These are phyloP conservation scores for Chlorencoelia australis DNA, from an alignment of 2,329 filamentous ascomycete genomes.

Conservation along the genomic window DNA sequence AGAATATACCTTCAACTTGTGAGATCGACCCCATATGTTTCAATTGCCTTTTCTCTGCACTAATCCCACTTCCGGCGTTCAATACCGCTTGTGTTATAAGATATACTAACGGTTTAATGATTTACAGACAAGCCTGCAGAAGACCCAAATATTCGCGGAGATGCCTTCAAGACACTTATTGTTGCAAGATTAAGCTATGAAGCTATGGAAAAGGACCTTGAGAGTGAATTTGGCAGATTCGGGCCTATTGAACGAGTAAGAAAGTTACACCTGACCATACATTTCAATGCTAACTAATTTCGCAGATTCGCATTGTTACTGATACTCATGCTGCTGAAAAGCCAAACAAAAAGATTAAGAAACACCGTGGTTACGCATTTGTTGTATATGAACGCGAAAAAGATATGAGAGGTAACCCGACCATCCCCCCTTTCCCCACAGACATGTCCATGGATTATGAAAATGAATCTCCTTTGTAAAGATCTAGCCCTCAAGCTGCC, in stretches of 20 bases:
- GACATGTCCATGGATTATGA: slow-evolving; percentile 19
- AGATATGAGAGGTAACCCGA: slow-evolving; percentile 90
- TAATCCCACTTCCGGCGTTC: slow-evolving; percentile 15
- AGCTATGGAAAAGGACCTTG: slow-evolving; percentile 78
- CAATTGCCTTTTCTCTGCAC: slow-evolving; percentile 19
- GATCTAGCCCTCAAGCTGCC: slow-evolving; percentile 30
- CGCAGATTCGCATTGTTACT: slow-evolving; percentile 75
- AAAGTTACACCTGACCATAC: slow-evolving; percentile 22
- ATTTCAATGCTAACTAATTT: slow-evolving; percentile 10
- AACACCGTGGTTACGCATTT: slow-evolving; percentile 87
- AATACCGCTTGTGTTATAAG: slow-evolving; percentile 6
- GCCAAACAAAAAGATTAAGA: slow-evolving; percentile 69
- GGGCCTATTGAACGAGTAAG: slow-evolving; percentile 86
- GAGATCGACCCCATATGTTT: slow-evolving; percentile 21
- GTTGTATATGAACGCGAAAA: slow-evolving; percentile 95
- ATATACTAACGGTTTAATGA: slow-evolving; percentile 17
- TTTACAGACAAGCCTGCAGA: slow-evolving; percentile 65
- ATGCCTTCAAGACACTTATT: slow-evolving; percentile 92
- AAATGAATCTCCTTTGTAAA: slow-evolving; percentile 31
- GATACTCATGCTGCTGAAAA: slow-evolving; percentile 61
- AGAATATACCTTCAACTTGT: slow-evolving; percentile 25
- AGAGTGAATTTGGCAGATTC: slow-evolving; percentile 87
- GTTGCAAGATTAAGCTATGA: slow-evolving; percentile 86
- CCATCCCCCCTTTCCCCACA: slow-evolving; percentile 30
- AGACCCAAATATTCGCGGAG: slow-evolving; percentile 81